These are phyloP conservation scores for Durusdinium trenchii DNA, from an alignment of 73 alveolate genomes.

Conservation along the genomic window DNA sequence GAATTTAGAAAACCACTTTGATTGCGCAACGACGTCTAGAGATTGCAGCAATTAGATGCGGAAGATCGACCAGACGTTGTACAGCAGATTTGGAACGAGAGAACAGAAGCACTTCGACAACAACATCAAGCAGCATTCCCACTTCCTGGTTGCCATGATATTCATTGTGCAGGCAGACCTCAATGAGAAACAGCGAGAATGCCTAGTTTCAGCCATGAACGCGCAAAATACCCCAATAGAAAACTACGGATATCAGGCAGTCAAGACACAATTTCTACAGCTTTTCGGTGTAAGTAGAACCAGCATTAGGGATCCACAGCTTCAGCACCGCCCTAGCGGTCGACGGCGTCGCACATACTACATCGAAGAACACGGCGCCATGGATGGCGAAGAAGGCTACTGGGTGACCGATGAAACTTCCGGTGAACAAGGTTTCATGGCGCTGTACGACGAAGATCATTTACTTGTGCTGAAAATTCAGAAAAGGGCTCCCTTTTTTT, in stretches of 20 bases:
- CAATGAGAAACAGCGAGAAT: neutral
- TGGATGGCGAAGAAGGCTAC: neutral
- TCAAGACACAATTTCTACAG: neutral
- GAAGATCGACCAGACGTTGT: no score
- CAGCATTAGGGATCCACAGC: neutral
- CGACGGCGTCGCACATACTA: neutral
- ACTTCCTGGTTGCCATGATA: neutral
- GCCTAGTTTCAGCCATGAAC: neutral
- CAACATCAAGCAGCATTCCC: no score
- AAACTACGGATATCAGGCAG: neutral
- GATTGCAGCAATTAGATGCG: no score
- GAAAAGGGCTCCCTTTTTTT: no score
- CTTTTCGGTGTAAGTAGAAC: neutral
- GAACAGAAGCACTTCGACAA: no score
- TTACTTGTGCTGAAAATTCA: neutral
- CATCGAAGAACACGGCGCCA: neutral
- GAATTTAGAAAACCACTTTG: no score
- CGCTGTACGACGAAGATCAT: neutral
- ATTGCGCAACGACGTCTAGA: no score
- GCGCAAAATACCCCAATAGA: neutral
- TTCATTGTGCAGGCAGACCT: slow-evolving; percentile 5
- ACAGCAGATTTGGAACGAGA: no score
- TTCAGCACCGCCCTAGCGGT: neutral
- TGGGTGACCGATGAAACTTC: neutral
- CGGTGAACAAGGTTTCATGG: neutral